Conservation (phyloP, 2,329 filamentous ascomycete genomes). For the Pestalotiopsis sp. region DNA sequence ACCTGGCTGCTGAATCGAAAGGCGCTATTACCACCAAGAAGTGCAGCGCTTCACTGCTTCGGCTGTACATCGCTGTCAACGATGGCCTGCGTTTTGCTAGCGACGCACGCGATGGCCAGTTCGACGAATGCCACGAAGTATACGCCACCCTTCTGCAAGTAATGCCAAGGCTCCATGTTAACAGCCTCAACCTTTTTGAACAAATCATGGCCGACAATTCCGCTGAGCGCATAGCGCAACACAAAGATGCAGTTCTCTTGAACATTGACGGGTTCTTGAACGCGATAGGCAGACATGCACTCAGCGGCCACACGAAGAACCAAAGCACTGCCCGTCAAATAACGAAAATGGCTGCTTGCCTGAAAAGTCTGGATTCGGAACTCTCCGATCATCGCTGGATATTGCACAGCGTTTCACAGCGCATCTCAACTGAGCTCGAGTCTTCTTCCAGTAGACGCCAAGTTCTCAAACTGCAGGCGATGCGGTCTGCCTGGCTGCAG, state of each 20-base stretch:
- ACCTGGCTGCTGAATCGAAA: background rate
- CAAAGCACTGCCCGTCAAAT: conserved; percentile 22
- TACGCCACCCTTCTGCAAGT: conserved; percentile 25
- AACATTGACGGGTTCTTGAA: conserved; percentile 21
- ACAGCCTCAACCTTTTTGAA: conserved; percentile 27
- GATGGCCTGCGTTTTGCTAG: background rate
- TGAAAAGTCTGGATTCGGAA: conserved; percentile 20
- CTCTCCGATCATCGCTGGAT: conserved; percentile 20
- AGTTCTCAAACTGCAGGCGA: conserved; percentile 10
- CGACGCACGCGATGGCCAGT: background rate
- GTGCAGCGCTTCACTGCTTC: background rate
- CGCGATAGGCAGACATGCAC: conserved; percentile 15
- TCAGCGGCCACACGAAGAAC: background rate
- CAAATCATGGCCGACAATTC: conserved; percentile 26
- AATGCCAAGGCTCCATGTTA: conserved; percentile 25
- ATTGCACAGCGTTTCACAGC: conserved; percentile 22
- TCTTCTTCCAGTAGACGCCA: background rate
- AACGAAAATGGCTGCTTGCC: conserved; percentile 24
- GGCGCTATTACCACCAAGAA: background rate
- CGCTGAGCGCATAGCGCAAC: conserved; percentile 13
- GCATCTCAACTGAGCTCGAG: conserved; percentile 13
- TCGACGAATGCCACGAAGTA: conserved; percentile 1
- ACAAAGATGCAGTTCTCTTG: conserved; percentile 9
- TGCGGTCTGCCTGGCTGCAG: conserved; percentile 29
- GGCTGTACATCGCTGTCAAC: conserved; percentile 1